Percentiles rank a stretch among this genome's conserved stretches.
Conservation (phyloP, 306 rosid genomes). For the Comarum palustre region DNA sequence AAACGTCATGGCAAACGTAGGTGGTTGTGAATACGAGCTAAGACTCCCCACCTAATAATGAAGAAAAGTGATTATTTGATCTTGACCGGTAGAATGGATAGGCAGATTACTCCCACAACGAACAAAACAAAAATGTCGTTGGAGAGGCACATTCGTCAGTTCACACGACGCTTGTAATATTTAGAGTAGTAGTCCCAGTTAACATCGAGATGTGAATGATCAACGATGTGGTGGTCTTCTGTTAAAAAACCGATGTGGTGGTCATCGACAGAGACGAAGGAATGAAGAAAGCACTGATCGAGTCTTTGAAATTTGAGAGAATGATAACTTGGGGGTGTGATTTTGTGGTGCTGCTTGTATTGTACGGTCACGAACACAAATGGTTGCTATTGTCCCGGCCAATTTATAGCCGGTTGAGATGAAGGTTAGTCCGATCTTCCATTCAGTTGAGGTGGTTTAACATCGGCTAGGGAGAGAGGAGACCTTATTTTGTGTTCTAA, state of each 20-base stretch:
- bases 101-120: neutral
- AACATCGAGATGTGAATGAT: slow-evolving; percentile 2
- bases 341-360: neutral
- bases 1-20: slow-evolving; percentile 17
- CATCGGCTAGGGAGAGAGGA: too few species aligned
- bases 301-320: neutral
- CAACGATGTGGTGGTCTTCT: neutral
- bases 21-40: neutral
- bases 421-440: neutral
- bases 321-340: neutral
- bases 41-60: neutral
- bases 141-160: neutral
- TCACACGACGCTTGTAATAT: neutral
- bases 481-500: too few species aligned
- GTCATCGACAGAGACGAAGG: too few species aligned
- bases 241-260: neutral
- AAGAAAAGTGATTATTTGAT: neutral
- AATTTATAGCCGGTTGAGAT: neutral
- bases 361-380: neutral
- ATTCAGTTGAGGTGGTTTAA: neutral
- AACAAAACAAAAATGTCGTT: neutral
- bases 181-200: neutral
- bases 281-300: neutral
- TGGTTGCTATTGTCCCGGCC: neutral
- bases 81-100: slow-evolving; percentile 1